Evolutionary conservation across 2,329 filamentous ascomycete species (phyloP), one percentile per base, ranked within the genome.

Genomic region (Albifimbria verrucaria): DNA sequence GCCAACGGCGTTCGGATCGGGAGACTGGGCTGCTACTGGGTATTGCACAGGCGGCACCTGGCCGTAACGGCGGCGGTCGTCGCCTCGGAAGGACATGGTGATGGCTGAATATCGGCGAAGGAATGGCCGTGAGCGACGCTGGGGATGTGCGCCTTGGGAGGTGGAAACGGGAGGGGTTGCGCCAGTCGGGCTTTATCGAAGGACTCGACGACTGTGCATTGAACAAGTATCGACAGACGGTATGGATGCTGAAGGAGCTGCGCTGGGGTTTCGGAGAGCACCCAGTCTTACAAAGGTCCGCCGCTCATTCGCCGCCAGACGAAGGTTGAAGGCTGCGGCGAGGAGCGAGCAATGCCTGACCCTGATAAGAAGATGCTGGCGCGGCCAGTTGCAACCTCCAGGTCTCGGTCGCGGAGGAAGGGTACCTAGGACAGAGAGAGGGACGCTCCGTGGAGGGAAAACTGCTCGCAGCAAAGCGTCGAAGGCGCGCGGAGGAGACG

Each of bases 31-130:
- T 47, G 77, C 72, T 58, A 82, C 72, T 17, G 81, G 78, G 61
- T 87, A 87, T 65, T 86, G 83, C 25, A 84, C 83, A 17, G 84
- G 85, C 56, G 85, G 84, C 48, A 87, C 72, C 70, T 87, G 82
- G 71, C 84, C 84, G 62, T 87, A 87, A 45, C 83, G 81, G 68
- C 81, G 78, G 66, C 83, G 80, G 62, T 81, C 77, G 61, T 86
- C 81, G 63, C 80, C 80, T 64, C 80, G 77, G 66, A 87, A 87
- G 52, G 84, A 86, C 84, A 87, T 87, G 62, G 52, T 60, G 58
- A 45, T 43, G 48, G 32, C 22, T 47, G 48, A 46, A n/a, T 12
- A 41, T 53, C 24, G 52, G 45, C 45, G 53, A 36, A 12, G 42
- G 47, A 50, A 12, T 39, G 32, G 18, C 32, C 32, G 18, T 17